A percentile compares a stretch with the other conserved stretches of the same genome.
phyloP scores from a whole-genome alignment of 371 early-diverging fungal species.

The Spraguea lophii region DNA sequence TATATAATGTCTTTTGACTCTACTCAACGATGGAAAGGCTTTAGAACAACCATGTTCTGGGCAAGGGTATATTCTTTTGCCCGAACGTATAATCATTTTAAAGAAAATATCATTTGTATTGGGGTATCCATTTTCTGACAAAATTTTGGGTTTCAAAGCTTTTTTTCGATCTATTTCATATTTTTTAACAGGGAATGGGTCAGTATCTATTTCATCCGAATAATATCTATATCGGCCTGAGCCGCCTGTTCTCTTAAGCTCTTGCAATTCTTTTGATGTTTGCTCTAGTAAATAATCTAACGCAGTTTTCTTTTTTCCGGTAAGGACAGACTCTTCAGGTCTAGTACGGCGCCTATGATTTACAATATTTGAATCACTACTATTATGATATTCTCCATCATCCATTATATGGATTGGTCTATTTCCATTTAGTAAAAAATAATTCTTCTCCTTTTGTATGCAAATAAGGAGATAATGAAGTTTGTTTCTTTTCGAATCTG shows the following conservation, averaged over 20 bases:
- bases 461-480: no score
- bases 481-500: no score
- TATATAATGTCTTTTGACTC: slow-evolving; percentile 46
- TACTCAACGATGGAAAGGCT: slow-evolving; percentile 40
- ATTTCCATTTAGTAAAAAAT: no score
- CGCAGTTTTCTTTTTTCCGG: background rate
- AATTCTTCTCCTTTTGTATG: no score
- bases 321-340: slow-evolving; percentile 2
- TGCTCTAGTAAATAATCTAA: background rate
- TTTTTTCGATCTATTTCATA: background rate
- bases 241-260: background rate
- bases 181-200: background rate
- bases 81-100: slow-evolving; percentile 6
- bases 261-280: slow-evolving; percentile 1
- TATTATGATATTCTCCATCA: no score
- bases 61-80: slow-evolving; percentile 31
- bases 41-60: slow-evolving; percentile 34
- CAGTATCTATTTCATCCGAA: background rate
- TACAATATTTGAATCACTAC: no score
- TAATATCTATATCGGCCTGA: background rate
- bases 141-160: no score
- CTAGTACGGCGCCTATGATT: no score
- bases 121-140: slow-evolving; percentile 21
- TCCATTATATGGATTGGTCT: no score
- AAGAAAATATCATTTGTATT: slow-evolving; percentile 36